Percentiles rank a stretch among this genome's conserved stretches.
These are phyloP conservation scores for Backusella tarrabulga DNA, from an alignment of 192 early-diverging fungal genomes.

Conservation along the genomic window DNA sequence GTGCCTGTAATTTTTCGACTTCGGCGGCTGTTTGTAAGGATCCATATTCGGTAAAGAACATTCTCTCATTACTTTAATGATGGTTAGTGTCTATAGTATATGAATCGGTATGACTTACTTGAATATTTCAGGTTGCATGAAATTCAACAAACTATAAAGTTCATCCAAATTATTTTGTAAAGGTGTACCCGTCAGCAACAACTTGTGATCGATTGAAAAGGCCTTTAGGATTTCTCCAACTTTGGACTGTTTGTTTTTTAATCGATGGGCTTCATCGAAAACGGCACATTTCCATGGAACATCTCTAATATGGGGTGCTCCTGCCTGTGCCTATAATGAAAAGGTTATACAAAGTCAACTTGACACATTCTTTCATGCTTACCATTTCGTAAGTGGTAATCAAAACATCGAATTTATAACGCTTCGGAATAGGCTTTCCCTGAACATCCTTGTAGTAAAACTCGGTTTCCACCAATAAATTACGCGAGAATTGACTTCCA, in stretches of 20 bases:
- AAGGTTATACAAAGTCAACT: background rate
- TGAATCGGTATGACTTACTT: background rate
- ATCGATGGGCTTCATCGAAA: constrained; percentile 83
- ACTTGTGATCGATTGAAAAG: constrained; percentile 73
- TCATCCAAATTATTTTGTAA: constrained; percentile 84
- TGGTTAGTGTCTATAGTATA: background rate
- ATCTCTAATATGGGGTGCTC: constrained; percentile 65
- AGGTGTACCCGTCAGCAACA: constrained; percentile 83
- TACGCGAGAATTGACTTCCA: constrained; percentile 63
- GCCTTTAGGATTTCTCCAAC: constrained; percentile 71
- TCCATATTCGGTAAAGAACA: constrained; percentile 72
- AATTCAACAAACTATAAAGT: constrained; percentile 78
- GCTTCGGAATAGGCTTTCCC: constrained; percentile 46
- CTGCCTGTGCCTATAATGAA: constrained; percentile 42
- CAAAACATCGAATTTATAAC: constrained; percentile 62
- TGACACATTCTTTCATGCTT: background rate
- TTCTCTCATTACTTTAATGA: constrained; percentile 58
- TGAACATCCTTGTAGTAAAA: constrained; percentile 67
- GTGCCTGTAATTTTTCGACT: constrained; percentile 72
- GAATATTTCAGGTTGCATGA: constrained; percentile 69
- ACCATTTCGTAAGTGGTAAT: constrained; percentile 62
- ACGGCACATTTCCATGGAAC: constrained; percentile 71
- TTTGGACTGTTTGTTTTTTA: constrained; percentile 84
- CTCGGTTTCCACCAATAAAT: constrained; percentile 79
- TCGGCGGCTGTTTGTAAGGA: constrained; percentile 65